Percentiles rank a stretch among this genome's conserved stretches.
These are phyloP conservation scores for Lepraria neglecta DNA, from an alignment of 495 filamentous ascomycete species.

Conservation along the genomic window DNA sequence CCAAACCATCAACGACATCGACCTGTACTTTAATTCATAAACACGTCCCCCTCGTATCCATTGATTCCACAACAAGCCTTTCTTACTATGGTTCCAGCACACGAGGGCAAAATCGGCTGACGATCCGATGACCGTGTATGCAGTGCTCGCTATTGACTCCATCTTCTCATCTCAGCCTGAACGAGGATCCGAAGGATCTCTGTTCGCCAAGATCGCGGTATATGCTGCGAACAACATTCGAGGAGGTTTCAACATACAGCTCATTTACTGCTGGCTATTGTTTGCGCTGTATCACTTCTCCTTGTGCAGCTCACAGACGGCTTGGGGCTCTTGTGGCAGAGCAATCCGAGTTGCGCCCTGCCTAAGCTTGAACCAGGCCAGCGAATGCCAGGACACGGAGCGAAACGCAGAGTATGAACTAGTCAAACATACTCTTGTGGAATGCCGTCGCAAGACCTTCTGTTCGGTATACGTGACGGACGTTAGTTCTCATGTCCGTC, in stretches of 20 bases:
- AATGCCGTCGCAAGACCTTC: not conserved
- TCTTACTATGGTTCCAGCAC: too few species aligned
- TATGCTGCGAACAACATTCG: constrained; percentile 36
- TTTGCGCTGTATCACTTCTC: constrained; percentile 60
- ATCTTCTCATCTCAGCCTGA: not conserved
- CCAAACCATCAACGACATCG: too few species aligned
- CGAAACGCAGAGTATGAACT: too few species aligned
- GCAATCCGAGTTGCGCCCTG: constrained; percentile 52
- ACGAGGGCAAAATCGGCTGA: too few species aligned
- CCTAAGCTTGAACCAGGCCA: constrained; percentile 42
- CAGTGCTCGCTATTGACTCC: not conserved
- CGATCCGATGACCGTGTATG: not conserved
- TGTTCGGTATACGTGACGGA: not conserved
- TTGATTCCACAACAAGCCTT: too few species aligned
- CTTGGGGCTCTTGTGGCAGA: constrained; percentile 54
- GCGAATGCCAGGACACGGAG: not conserved
- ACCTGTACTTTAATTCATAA: too few species aligned
- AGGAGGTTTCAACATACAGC: constrained; percentile 48
- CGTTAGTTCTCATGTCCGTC: not conserved
- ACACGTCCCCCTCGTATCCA: too few species aligned
- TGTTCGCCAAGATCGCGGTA: constrained; percentile 41
- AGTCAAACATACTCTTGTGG: not conserved
- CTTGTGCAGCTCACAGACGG: constrained; percentile 44
- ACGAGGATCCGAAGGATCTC: not conserved
- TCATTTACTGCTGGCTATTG: constrained; percentile 57